Evolutionary conservation across 2,329 filamentous ascomycete genomes (phyloP).

Genomic region (Hypoxylon sp.): DNA sequence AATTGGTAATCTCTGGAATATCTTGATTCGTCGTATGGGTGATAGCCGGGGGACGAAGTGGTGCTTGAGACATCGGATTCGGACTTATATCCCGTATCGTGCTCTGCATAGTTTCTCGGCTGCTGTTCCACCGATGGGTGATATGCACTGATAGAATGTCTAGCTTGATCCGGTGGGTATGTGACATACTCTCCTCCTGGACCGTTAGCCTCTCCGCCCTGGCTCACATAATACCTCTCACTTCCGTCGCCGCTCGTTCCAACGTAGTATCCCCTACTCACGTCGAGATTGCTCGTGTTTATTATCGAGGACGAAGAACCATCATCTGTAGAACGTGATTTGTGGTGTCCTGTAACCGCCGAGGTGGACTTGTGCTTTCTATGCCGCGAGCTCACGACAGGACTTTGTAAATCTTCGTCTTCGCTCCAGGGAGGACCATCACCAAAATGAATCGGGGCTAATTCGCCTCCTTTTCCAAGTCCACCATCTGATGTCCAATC

Average conservation of each 20-base stretch:
- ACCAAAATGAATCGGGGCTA: slow-evolving; percentile 83
- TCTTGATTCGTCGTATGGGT: slow-evolving; percentile 74
- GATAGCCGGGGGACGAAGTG: slow-evolving; percentile 66
- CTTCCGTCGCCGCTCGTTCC: slow-evolving; percentile 74
- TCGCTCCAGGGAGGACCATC: slow-evolving; percentile 94
- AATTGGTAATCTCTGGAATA: slow-evolving; percentile 95
- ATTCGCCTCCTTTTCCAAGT: slow-evolving; percentile 71
- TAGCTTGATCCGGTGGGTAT: slow-evolving; percentile 72
- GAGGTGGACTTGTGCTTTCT: slow-evolving; percentile 82
- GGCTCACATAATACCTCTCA: slow-evolving; percentile 78
- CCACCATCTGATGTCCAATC: slow-evolving; percentile 62
- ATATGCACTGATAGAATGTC: slow-evolving; percentile 63
- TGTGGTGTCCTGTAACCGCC: slow-evolving; percentile 56
- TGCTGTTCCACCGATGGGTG: slow-evolving; percentile 54
- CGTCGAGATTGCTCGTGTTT: slow-evolving; percentile 61
- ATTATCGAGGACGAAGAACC: slow-evolving; percentile 54
- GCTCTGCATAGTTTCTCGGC: slow-evolving; percentile 55
- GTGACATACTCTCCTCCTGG: slow-evolving; percentile 83
- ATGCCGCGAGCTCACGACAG: slow-evolving; percentile 84
- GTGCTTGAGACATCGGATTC: slow-evolving; percentile 68
- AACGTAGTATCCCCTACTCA: slow-evolving; percentile 72
- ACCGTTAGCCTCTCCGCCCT: slow-evolving; percentile 74
- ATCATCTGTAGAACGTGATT: slow-evolving; percentile 54
- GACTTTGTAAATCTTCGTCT: slow-evolving; percentile 93
- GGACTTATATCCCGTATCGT: slow-evolving; percentile 60